Conservation (phyloP, 2,329 filamentous ascomycete genomes). For the Didymella exigua region DNA sequence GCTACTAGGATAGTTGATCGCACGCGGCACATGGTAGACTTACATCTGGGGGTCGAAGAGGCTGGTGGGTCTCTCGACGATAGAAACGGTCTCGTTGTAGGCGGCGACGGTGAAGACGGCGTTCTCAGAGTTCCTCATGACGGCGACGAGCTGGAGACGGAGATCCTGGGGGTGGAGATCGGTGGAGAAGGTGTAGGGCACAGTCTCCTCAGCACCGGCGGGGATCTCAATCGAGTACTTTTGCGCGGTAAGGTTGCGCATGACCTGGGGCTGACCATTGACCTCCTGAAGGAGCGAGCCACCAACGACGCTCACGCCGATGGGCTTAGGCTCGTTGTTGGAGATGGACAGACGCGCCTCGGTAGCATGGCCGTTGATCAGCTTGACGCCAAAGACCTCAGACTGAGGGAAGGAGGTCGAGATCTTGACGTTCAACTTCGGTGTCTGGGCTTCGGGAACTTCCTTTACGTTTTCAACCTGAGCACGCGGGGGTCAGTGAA, state of each 20-base stretch:
- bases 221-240: conserved; percentile 76
- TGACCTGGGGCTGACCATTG: conserved; percentile 61
- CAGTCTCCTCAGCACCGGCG: conserved; percentile 73
- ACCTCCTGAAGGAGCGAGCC: conserved; percentile 71
- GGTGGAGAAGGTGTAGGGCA: conserved; percentile 83
- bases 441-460: conserved; percentile 63
- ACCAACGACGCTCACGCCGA: conserved; percentile 76
- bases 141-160: conserved; percentile 74
- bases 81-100: conserved; percentile 80
- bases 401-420: conserved; percentile 65
- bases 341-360: conserved; percentile 79
- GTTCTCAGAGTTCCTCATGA: conserved; percentile 71
- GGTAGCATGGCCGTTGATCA: conserved; percentile 89
- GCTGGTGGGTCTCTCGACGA: conserved; percentile 90
- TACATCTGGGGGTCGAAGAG: conserved; percentile 97
- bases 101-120: conserved; percentile 76
- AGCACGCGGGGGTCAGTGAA: conserved; percentile 27
- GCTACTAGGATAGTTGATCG: neutral
- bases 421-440: conserved; percentile 61
- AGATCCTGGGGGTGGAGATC: conserved; percentile 95
- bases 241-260: conserved; percentile 84
- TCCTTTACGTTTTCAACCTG: conserved; percentile 46
- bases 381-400: conserved; percentile 92
- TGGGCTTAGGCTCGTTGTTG: conserved; percentile 79
- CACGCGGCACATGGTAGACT: conserved; percentile 42